Evolutionary conservation across 2,329 filamentous ascomycete species (phyloP).

Genomic region (Diaporthe longicolla): DNA sequence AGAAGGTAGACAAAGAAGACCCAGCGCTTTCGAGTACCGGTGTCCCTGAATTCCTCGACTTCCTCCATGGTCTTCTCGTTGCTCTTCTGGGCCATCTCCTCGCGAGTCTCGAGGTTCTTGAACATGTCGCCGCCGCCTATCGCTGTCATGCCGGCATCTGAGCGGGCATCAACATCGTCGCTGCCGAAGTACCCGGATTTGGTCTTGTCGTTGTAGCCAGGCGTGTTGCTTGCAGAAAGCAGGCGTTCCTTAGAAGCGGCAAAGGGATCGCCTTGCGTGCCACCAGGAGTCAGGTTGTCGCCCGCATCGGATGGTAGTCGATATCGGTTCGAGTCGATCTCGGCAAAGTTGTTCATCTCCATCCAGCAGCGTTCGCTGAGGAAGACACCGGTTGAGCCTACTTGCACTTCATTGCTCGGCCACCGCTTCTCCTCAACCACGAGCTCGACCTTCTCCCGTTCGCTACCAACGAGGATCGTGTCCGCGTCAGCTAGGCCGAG

Average conservation of each 20-base stretch:
- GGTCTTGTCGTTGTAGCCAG: conserved; percentile 80
- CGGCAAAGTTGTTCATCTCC: conserved; percentile 83
- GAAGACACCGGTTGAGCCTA: conserved; percentile 94
- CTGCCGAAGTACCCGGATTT: conserved; percentile 84
- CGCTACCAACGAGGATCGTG: conserved; percentile 88
- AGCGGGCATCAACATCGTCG: conserved; percentile 85
- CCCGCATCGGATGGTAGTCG: conserved; percentile 72
- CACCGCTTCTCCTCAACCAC: conserved; percentile 94
- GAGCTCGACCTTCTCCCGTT: conserved; percentile 90
- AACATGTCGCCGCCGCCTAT: conserved; percentile 98
- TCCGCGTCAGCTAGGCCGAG: conserved; percentile 89
- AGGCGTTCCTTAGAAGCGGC: conserved; percentile 74
- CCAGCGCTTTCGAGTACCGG: conserved; percentile 90
- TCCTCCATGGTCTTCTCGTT: conserved; percentile 92
- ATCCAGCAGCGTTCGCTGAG: conserved; percentile 97
- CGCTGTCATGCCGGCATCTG: conserved; percentile 92
- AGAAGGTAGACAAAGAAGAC: conserved; percentile 85
- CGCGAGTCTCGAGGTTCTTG: conserved; percentile 92
- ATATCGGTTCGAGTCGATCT: conserved; percentile 69
- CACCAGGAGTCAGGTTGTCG: conserved; percentile 69
- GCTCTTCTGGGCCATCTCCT: conserved; percentile 94
- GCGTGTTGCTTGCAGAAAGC: conserved; percentile 66
- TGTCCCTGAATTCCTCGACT: conserved; percentile 86
- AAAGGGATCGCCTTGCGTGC: conserved; percentile 68
- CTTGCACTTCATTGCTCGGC: conserved; percentile 90